Evolutionary conservation across 495 filamentous ascomycete species (phyloP).

Genomic region (Annulohypoxylon bovei): DNA sequence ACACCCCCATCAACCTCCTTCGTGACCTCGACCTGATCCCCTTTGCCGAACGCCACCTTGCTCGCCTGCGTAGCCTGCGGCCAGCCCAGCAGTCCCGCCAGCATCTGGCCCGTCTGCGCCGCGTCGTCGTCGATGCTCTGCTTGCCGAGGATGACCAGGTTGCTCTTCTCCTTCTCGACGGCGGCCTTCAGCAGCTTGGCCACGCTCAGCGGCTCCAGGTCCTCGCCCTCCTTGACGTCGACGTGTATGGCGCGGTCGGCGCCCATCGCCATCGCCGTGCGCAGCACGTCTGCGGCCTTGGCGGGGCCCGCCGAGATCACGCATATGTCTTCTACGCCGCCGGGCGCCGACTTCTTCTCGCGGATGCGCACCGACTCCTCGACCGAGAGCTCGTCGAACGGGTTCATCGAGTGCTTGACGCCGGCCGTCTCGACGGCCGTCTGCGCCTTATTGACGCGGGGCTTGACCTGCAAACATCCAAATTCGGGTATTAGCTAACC

Average conservation of each 20-base stretch:
- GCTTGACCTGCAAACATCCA: conserved; percentile 78
- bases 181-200: conserved; percentile 86
- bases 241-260: conserved; percentile 92
- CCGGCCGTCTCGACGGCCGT: conserved; percentile 90
- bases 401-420: conserved; percentile 98
- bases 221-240: conserved; percentile 70
- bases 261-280: conserved; percentile 98
- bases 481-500: conserved; percentile 18
- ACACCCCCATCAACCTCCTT: conserved; percentile 95
- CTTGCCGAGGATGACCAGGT: conserved; percentile 93
- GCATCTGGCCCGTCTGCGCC: conserved; percentile 97
- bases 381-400: conserved; percentile 97
- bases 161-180: conserved; percentile 82
- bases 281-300: conserved; percentile 85
- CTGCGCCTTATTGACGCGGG: conserved; percentile 94
- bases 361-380: conserved; percentile 95
- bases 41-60: conserved; percentile 76
- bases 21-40: conserved; percentile 72
- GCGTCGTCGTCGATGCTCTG: conserved; percentile 98
- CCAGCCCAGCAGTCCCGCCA: conserved; percentile 92
- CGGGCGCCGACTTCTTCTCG: conserved; percentile 71
- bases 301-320: conserved; percentile 86
- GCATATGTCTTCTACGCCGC: conserved; percentile 84
- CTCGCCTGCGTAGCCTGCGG: conserved; percentile 92
- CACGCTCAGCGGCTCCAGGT: conserved; percentile 87